phyloP scores from a whole-genome alignment of 225 moss, liverwort and hornwort species.

The Polytrichum commune region DNA sequence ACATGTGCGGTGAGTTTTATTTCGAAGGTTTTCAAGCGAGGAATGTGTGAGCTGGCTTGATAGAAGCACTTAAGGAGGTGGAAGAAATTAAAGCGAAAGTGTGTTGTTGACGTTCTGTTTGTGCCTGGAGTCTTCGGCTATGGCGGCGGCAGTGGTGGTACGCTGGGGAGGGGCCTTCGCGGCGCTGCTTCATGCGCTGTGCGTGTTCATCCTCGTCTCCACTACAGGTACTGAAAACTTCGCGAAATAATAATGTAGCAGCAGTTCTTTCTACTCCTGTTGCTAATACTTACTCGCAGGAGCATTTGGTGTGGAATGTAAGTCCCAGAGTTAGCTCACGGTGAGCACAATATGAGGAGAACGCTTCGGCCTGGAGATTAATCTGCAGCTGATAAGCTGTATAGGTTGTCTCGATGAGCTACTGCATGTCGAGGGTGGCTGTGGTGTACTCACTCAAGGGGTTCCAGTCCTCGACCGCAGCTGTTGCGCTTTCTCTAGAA shows the following conservation, averaged over 20 bases:
- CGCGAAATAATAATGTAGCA: background rate
- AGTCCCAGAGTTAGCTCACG: background rate
- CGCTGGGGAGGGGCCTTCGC: background rate
- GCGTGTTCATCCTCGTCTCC: slow-evolving; percentile 4
- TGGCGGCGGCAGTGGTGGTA: background rate
- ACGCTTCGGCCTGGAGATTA: background rate
- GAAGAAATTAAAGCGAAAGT: background rate
- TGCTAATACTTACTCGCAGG: background rate
- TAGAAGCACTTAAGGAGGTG: too few species aligned
- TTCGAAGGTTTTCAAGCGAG: too few species aligned
- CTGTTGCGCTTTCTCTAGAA: too few species aligned
- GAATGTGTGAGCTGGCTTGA: too few species aligned
- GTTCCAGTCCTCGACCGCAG: too few species aligned
- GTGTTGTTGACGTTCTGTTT: background rate
- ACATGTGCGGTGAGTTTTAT: too few species aligned
- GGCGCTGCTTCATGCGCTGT: background rate
- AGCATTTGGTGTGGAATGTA: background rate
- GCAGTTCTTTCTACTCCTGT: too few species aligned
- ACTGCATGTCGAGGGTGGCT: too few species aligned
- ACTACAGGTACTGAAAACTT: slow-evolving; percentile 5
- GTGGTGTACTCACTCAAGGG: too few species aligned
- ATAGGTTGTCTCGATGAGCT: too few species aligned
- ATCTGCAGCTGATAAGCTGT: background rate
- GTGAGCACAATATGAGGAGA: background rate
- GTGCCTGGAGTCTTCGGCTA: background rate